These are phyloP conservation scores for Cardamine resedifolia DNA, from an alignment of 345 rosid genomes.

Conservation along the genomic window DNA sequence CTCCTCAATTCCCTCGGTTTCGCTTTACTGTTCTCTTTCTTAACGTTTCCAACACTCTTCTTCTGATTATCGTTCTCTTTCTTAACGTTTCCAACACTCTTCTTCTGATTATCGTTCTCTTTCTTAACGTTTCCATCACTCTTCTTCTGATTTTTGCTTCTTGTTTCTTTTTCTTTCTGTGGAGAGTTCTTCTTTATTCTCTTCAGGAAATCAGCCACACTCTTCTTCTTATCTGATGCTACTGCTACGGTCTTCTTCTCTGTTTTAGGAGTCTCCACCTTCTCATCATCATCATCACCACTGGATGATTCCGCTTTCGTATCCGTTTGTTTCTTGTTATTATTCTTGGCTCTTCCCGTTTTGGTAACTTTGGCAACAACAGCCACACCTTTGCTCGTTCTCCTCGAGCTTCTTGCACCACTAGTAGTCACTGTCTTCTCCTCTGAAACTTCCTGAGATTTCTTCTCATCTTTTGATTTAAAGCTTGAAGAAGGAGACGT, in stretches of 20 bases:
- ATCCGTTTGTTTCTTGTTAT: slow-evolving; percentile 15
- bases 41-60: slow-evolving; percentile 34
- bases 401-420: slow-evolving; percentile 53
- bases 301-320: slow-evolving; percentile 24
- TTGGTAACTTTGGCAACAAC: slow-evolving; percentile 17
- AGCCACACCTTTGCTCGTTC: slow-evolving; percentile 41
- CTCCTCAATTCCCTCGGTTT: slow-evolving; percentile 46
- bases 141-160: slow-evolving; percentile 34
- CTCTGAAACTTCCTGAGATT: slow-evolving; percentile 32
- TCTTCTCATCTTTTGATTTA: slow-evolving; percentile 37
- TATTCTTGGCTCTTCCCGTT: slow-evolving; percentile 18
- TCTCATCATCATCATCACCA: slow-evolving; percentile 9
- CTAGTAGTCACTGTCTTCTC: slow-evolving; percentile 49
- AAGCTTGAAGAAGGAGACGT: slow-evolving; percentile 39
- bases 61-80: slow-evolving; percentile 29
- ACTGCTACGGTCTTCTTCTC: slow-evolving; percentile 36
- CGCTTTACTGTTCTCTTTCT: slow-evolving; percentile 38
- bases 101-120: slow-evolving; percentile 27
- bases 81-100: slow-evolving; percentile 33
- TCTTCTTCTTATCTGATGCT: slow-evolving; percentile 53
- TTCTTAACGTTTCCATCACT: slow-evolving; percentile 29
- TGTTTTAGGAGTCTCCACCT: slow-evolving; percentile 36
- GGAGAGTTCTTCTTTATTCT: slow-evolving; percentile 58
- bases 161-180: slow-evolving; percentile 40
- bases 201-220: slow-evolving; percentile 67